Base-by-base conservation (phyloP, 2,329 filamentous ascomycete species). In the Colletotrichum gigasporum region DNA sequence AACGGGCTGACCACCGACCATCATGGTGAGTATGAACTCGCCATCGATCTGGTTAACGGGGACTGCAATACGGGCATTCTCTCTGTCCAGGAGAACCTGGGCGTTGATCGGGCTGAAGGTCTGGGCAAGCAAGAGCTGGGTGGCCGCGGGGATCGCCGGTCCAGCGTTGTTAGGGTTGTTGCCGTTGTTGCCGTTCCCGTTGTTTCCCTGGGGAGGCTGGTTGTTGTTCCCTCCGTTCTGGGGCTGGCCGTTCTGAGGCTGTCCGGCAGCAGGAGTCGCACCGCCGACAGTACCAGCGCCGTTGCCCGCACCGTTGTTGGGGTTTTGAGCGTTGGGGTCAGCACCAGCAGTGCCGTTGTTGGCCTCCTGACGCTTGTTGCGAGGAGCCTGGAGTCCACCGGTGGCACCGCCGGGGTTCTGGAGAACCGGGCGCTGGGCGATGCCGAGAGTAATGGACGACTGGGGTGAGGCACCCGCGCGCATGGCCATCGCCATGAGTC, bases 1-100 rank as follows among this genome's bases (percentile, higher is more conserved):
- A n/a, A 64, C 61, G 9, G 50, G 50, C 12, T 50, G 56, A 6
- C 63, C 63, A 24, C 63, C 58, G 14, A 69, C 63, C 35, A 63
- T 55, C 68, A 69, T 69, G 14, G 67, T 69, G 14, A 69, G 47
- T 7, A 69, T 69, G 42, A 69, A 69, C 50, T 69, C 68, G 50
- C 68, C 68, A 34, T 69, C 68, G 10, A 69, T 64, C 44, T 68
- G 63, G 41, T 32, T 66, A 2, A 69, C 67, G 18, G 68, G 67
- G 4, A 69, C 66, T 18, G 67, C 68, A 28, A 69, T 66, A 28
- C 68, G 68, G 37, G 53, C 56, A 14, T 68, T 68, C 37, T 69
- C 65, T 28, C 47, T 61, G 44, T 69, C 68, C 2, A 69, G 52
- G 20, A 69, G 63, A 5, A 68, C 52, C 51, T 67, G 62, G 1